A percentile compares a stretch with the other conserved stretches of the same genome.
Evolutionary conservation across 2,329 filamentous ascomycete genomes (phyloP).

Genomic region (Colletotrichum sp.): DNA sequence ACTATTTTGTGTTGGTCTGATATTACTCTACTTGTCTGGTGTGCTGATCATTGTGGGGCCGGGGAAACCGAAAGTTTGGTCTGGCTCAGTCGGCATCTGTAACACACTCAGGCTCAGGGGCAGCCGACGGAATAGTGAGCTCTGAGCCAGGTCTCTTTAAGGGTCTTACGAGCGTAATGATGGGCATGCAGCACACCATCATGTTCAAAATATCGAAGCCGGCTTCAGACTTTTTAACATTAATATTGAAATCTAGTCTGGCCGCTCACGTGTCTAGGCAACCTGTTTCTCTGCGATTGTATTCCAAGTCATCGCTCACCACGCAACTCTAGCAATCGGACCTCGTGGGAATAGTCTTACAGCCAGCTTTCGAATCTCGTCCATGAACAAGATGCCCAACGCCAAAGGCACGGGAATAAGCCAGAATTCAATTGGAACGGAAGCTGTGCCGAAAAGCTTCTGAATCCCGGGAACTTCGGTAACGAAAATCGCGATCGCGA

Average conservation of each 20-base stretch:
- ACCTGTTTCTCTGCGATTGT: not conserved
- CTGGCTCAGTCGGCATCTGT: not conserved
- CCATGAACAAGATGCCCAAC: not conserved
- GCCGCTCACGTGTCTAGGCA: not conserved
- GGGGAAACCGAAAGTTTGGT: not conserved
- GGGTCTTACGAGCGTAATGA: accelerated
- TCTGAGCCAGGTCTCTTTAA: accelerated
- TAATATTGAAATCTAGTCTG: not conserved
- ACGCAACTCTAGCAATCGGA: not conserved
- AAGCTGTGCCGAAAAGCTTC: not conserved
- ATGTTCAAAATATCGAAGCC: not conserved
- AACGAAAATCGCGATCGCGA: not conserved
- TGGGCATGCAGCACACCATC: accelerated
- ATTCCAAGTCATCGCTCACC: not conserved
- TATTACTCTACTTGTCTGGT: not conserved
- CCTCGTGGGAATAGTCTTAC: not conserved
- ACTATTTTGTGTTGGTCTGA: not conserved
- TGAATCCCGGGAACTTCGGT: not conserved
- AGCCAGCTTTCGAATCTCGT: not conserved
- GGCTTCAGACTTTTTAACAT: accelerated
- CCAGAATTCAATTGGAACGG: not conserved
- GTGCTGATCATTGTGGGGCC: not conserved
- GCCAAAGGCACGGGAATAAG: not conserved
- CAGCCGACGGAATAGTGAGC: not conserved
- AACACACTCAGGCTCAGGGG: not conserved